Conservation (phyloP, 139 green algal genomes). For the Coccomyxa sp. region DNA sequence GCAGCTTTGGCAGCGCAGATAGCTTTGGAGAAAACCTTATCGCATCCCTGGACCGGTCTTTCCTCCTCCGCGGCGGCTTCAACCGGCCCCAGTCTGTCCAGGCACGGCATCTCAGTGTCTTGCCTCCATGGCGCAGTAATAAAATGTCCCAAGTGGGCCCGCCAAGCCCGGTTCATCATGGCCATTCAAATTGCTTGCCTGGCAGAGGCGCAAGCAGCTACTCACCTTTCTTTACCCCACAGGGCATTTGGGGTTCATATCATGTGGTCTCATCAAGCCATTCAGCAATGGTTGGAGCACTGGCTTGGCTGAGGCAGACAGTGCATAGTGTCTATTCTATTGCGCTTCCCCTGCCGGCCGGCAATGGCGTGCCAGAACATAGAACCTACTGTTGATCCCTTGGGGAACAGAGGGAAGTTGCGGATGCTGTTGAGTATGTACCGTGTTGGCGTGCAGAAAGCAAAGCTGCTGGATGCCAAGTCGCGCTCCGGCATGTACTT, state of each 20-base stretch:
- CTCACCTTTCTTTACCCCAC: too few species aligned
- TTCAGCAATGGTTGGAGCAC: too few species aligned
- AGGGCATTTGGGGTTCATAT: too few species aligned
- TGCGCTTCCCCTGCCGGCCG: too few species aligned
- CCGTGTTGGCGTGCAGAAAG: slow-evolving; percentile 19
- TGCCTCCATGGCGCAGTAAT: background rate
- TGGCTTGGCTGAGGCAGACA: too few species aligned
- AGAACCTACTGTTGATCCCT: too few species aligned
- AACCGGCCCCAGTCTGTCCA: background rate
- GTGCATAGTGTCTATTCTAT: too few species aligned
- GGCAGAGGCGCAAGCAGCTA: too few species aligned
- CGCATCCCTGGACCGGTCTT: slow-evolving; percentile 42
- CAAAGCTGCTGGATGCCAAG: slow-evolving; percentile 28
- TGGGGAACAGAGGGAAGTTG: too few species aligned
- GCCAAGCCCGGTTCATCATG: background rate
- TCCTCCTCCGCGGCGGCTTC: background rate
- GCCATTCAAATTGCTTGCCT: background rate
- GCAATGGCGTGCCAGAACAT: too few species aligned
- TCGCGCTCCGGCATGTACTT: slow-evolving; percentile 24
- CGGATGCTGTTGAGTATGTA: too few species aligned
- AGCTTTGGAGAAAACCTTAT: slow-evolving; percentile 47
- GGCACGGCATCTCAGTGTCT: background rate
- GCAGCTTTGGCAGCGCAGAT: slow-evolving; percentile 41
- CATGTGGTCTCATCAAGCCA: too few species aligned
- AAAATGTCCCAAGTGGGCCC: background rate